Conservation (phyloP, 225 moss, liverwort and hornwort species). For the Antitrichia curtipendula region DNA sequence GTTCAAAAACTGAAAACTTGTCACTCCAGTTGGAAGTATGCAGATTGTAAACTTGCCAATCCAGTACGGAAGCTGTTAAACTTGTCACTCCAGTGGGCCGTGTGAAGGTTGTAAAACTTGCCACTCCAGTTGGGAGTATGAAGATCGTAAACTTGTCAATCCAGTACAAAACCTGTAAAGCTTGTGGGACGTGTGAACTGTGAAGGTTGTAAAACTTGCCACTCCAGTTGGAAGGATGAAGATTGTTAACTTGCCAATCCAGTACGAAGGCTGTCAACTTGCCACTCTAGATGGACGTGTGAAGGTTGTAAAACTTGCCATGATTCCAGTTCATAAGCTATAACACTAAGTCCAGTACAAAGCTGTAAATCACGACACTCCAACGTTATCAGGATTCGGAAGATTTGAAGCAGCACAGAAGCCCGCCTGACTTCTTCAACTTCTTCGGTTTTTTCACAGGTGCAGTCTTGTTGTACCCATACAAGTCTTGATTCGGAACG, state of each 20-base stretch:
- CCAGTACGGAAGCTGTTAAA: not conserved
- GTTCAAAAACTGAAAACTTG: not conserved
- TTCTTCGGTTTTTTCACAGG: not conserved
- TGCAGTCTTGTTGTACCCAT: not conserved
- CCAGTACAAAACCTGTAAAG: not conserved
- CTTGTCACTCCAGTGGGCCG: not conserved
- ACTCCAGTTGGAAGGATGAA: not conserved
- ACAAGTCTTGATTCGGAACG: conserved; percentile 26
- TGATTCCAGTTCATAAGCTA: not conserved
- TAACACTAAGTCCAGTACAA: not conserved
- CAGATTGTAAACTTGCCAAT: not conserved
- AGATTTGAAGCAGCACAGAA: conserved; percentile 11
- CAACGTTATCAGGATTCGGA: not conserved
- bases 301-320: not conserved
- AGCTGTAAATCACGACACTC: not conserved
- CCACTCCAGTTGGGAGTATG: too few relatives aligned
- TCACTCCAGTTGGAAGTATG: not conserved
- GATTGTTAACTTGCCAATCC: not conserved
- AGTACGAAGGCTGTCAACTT: not conserved
- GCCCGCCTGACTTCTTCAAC: not conserved
- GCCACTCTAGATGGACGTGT: not conserved
- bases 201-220: not conserved
- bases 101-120: not conserved
- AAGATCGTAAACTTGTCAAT: not conserved
- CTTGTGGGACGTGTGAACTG: not conserved